Conservation (phyloP, 305 asterid genomes). For the Solanum chacoense region DNA sequence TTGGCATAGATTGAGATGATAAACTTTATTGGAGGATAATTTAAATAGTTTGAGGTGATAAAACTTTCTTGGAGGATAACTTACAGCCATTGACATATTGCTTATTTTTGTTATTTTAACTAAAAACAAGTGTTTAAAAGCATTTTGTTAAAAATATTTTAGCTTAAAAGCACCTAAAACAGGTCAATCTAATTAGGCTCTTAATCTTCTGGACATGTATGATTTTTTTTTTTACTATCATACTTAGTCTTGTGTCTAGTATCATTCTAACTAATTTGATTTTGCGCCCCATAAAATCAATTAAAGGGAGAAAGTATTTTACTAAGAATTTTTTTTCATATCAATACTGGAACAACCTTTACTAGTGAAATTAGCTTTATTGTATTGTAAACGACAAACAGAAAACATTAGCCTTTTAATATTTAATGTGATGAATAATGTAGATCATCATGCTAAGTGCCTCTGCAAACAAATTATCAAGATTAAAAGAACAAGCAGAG, state of each 20-base stretch:
- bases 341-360: neutral
- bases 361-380: neutral
- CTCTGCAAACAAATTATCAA: slow-evolving; percentile 48
- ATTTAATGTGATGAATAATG: neutral
- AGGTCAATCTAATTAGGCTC: too few species aligned
- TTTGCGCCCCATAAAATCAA: neutral
- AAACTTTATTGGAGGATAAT: neutral
- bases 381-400: neutral
- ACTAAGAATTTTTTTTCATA: neutral
- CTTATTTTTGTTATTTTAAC: too few species aligned
- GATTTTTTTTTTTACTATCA: neutral
- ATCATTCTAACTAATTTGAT: neutral
- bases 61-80: neutral
- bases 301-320: neutral
- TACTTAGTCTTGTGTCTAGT: neutral
- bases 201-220: neutral
- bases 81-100: neutral
- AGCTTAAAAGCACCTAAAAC: neutral
- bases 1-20: neutral
- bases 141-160: too few species aligned
- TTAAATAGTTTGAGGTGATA: neutral
- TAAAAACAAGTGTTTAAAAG: neutral
- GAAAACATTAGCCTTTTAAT: neutral
- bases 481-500: slow-evolving; percentile 43
- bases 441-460: slow-evolving; percentile 57